Conservation (phyloP, 1,284 basidiomycete genomes). For the Sanghuangporus baumii region DNA sequence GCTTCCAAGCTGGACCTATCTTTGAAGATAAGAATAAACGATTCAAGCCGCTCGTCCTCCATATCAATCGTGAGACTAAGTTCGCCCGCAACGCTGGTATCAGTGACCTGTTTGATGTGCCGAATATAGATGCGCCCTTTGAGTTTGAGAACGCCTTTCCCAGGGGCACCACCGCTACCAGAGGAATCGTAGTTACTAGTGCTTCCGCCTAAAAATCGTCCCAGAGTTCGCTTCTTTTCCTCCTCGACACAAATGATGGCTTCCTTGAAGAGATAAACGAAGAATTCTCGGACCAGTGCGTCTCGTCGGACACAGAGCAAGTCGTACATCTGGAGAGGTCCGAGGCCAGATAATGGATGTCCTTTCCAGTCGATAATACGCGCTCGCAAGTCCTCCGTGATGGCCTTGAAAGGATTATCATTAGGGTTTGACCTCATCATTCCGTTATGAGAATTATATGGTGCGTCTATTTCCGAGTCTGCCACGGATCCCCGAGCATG, state of each 20-base stretch:
- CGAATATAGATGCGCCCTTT: conserved; percentile 94
- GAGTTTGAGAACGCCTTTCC: conserved; percentile 79
- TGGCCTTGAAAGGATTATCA: conserved; percentile 68
- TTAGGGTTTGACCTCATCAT: conserved; percentile 32
- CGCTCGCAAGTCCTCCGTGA: conserved; percentile 82
- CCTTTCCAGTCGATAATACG: conserved; percentile 95
- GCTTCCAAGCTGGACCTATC: conserved; percentile 84
- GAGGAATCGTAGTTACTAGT: conserved; percentile 36
- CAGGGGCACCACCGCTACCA: conserved; percentile 30
- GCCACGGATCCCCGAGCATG: conserved; percentile 12
- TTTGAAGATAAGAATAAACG: conserved; percentile 92
- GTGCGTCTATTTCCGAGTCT: conserved; percentile 18
- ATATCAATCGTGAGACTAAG: conserved; percentile 90
- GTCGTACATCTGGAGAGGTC: conserved; percentile 87
- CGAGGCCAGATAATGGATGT: conserved; percentile 82
- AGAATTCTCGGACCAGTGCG: conserved; percentile 82
- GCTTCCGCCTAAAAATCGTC: conserved; percentile 47
- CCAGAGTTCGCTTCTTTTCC: conserved; percentile 80
- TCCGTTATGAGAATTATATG: conserved; percentile 11
- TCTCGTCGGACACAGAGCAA: conserved; percentile 85
- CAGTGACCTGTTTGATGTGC: conserved; percentile 84
- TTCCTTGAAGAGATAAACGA: conserved; percentile 93
- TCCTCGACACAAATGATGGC: conserved; percentile 96
- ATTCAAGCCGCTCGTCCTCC: conserved; percentile 89
- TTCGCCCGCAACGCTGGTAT: conserved; percentile 72